Conservation (phyloP, 192 early-diverging fungal species). For the Rhizoclosmatium sp. region DNA sequence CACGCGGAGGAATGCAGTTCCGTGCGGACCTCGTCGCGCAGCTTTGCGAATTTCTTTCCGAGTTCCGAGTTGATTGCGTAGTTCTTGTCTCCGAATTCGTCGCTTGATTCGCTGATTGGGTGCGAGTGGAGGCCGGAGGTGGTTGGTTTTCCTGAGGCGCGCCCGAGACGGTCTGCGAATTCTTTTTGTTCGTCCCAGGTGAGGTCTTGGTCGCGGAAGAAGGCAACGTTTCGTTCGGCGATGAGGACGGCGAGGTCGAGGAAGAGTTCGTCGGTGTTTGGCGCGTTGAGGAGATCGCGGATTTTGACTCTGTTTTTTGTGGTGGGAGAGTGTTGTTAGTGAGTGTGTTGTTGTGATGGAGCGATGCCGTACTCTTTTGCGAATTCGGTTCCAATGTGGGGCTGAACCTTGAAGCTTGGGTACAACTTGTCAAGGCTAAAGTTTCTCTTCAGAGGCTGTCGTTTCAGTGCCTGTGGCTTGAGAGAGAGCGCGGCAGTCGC, state of each 20-base stretch:
- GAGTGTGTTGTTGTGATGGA: neutral
- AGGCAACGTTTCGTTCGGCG: constrained; percentile 72
- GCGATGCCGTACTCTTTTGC: constrained; percentile 40
- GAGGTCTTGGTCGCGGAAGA: constrained; percentile 73
- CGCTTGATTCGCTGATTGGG: constrained; percentile 9
- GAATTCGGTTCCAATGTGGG: constrained; percentile 72
- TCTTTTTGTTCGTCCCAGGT: constrained; percentile 61
- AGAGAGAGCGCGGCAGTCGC: no score
- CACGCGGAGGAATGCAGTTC: constrained; percentile 5
- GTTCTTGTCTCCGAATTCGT: constrained; percentile 10
- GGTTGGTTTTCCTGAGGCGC: constrained; percentile 10
- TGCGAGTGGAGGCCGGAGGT: constrained; percentile 18
- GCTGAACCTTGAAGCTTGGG: constrained; percentile 62
- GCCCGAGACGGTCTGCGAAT: constrained; percentile 38
- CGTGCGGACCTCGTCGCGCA: neutral
- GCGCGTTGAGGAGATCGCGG: constrained; percentile 42
- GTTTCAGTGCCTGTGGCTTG: neutral
- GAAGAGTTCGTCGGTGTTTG: constrained; percentile 64
- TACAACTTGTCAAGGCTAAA: constrained; percentile 49
- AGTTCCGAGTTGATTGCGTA: neutral
- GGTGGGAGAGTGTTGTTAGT: neutral
- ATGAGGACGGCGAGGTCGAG: constrained; percentile 69
- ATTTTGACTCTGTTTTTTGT: constrained; percentile 10
- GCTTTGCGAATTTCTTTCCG: neutral
- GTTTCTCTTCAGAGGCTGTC: constrained; percentile 22